Evolutionary conservation across 805 yeast genomes (phyloP).

Genomic region (Wickerhamiella cacticola): DNA sequence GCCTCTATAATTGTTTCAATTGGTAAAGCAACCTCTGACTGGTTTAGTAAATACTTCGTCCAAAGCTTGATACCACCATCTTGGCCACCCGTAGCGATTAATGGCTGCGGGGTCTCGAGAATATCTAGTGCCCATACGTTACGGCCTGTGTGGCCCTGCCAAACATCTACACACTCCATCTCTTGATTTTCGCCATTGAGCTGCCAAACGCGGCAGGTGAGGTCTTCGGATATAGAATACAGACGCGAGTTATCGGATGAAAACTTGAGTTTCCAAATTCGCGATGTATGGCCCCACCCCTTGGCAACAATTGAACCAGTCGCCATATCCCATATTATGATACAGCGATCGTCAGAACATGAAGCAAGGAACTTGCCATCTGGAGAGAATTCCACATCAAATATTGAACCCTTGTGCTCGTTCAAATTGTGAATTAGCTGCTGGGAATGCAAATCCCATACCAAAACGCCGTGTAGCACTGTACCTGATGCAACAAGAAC

Average conservation of each 20-base stretch:
- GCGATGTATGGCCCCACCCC: slow-evolving; percentile 95
- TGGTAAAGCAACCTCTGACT: background rate
- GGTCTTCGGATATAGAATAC: slow-evolving; percentile 75
- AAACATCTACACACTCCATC: slow-evolving; percentile 36
- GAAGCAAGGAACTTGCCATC: slow-evolving; percentile 49
- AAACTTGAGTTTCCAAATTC: slow-evolving; percentile 78
- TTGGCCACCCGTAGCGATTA: slow-evolving; percentile 82
- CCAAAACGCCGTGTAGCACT: slow-evolving; percentile 72
- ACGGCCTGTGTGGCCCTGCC: slow-evolving; percentile 70
- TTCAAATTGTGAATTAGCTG: slow-evolving; percentile 43
- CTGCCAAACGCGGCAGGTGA: slow-evolving; percentile 71
- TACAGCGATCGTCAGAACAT: slow-evolving; percentile 91
- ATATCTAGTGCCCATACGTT: slow-evolving; percentile 53
- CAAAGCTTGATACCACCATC: slow-evolving; percentile 71
- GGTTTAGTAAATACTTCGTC: slow-evolving; percentile 23
- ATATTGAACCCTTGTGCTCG: slow-evolving; percentile 86
- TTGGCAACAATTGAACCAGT: slow-evolving; percentile 51
- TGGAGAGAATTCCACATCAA: slow-evolving; percentile 55
- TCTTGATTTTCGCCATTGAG: slow-evolving; percentile 16
- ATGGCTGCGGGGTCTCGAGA: slow-evolving; percentile 4
- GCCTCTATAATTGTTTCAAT: background rate
- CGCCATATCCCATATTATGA: slow-evolving; percentile 56
- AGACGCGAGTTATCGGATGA: slow-evolving; percentile 31
- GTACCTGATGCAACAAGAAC: slow-evolving; percentile 78
- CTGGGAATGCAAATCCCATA: slow-evolving; percentile 46